Evolutionary conservation across 208 protist species (phyloP), one percentile per base, ranked within the genome.

Genomic region (Acanthamoeba culbertsoni): DNA sequence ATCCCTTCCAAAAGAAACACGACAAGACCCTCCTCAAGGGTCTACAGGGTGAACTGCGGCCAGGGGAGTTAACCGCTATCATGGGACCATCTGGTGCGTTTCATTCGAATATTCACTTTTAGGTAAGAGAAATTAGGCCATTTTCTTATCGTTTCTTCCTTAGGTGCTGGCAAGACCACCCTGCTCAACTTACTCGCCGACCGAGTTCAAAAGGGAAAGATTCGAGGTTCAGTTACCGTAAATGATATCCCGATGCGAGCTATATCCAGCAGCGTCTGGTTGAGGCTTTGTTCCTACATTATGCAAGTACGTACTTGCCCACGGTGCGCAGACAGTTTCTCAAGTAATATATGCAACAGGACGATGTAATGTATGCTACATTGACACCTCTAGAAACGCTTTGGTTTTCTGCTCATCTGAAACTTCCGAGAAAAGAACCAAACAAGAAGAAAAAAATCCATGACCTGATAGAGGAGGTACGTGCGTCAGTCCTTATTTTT

Each of bases 91-190:
- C 77, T 48, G 77, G 77, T 88, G 43, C 77, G 40, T n/a, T 48
- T 86, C 35, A 8, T 86, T 86, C 42, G 12, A 10, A 18, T 40
- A 7, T 42, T 31, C n/a, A 26, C 63, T 73, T 73, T 40, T 73
- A 8, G n/a, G 10, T 73, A n/a, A n/a, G n/a, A n/a, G n/a, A n/a
- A n/a, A n/a, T 55, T 55, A 23, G 48, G 8, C 48, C 48, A 18
- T 8, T 55, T 18, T 8, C 48, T 55, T 55, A 23, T 55, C 48
- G 35, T 73, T 73, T 73, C n/a, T 40, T 42, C n/a, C 63, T 7
- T 73, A 90, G 82, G 82, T 31, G 82, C 82, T 12, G 82, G 82
- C 31, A 90, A 90, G 82, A 90, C 82, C 10, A 90, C 82, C 7
- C 51, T 90, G 82, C 37, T 90, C 33, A 90, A 90, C 53, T 20